A percentile compares a stretch with the other conserved stretches of the same genome.
Evolutionary conservation across 352 stramenopile genomes (phyloP).

Genomic region (Phytophthora palmivora): DNA sequence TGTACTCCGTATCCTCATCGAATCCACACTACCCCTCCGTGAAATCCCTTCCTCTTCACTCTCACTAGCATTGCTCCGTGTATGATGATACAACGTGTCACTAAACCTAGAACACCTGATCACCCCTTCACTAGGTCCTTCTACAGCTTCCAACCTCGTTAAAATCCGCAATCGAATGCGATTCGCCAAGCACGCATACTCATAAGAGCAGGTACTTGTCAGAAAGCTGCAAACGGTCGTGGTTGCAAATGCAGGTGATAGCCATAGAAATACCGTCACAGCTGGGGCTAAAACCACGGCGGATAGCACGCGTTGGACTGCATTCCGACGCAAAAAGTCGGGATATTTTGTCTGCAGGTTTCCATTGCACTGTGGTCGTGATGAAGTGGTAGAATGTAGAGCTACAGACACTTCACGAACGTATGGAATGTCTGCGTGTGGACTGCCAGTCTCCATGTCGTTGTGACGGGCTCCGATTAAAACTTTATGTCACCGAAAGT

Average conservation of each 20-base stretch:
- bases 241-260: constrained; percentile 66
- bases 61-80: constrained; percentile 28
- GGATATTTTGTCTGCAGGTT: neutral
- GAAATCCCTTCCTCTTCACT: constrained; percentile 1
- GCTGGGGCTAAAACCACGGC: constrained; percentile 57
- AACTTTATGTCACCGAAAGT: neutral
- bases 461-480: too few species aligned
- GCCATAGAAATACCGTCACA: constrained; percentile 74
- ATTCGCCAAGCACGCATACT: constrained; percentile 74
- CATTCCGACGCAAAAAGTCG: constrained; percentile 48
- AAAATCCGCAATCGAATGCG: constrained; percentile 66
- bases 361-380: constrained; percentile 11
- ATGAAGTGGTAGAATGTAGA: constrained; percentile 3
- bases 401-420: constrained; percentile 4
- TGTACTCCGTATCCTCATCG: constrained; percentile 26
- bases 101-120: constrained; percentile 29
- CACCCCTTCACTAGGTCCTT: constrained; percentile 26
- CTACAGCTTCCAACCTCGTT: constrained; percentile 36
- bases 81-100: constrained; percentile 41
- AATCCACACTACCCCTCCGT: constrained; percentile 3
- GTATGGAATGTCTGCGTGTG: constrained; percentile 16
- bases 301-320: constrained; percentile 65
- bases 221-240: constrained; percentile 67
- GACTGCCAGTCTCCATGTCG: constrained; percentile 1
- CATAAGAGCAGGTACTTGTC: constrained; percentile 64